Evolutionary conservation across 1,284 basidiomycete species (phyloP).

Genomic region (Apiotrichum brassicae): DNA sequence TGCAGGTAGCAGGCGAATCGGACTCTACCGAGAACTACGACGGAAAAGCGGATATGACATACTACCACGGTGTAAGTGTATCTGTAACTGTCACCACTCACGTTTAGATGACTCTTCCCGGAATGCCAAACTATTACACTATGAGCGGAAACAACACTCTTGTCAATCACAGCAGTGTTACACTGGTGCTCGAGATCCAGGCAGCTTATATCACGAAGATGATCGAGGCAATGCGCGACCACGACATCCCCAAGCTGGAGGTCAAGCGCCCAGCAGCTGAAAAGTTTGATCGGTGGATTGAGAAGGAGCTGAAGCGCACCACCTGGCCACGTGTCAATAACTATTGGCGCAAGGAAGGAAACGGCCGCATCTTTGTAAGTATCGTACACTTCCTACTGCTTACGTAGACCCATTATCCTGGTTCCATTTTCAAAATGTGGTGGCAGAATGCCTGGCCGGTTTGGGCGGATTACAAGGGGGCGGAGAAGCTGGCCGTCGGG

Average conservation of each 20-base stretch:
- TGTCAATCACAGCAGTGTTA: conserved; percentile 18
- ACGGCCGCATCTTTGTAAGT: conserved; percentile 15
- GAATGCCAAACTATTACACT: conserved; percentile 29
- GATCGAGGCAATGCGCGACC: conserved; percentile 14
- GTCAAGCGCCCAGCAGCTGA: conserved; percentile 13
- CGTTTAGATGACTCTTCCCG: conserved; percentile 11
- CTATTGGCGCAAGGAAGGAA: conserved; percentile 19
- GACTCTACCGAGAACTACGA: conserved; percentile 16
- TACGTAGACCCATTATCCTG: conserved; percentile 18
- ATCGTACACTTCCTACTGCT: neutral
- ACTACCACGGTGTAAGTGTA: conserved; percentile 12
- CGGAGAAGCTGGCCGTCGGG: conserved; percentile 9
- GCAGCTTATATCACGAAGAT: conserved; percentile 14
- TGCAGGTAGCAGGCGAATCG: conserved; percentile 11
- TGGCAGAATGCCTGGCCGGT: conserved; percentile 13
- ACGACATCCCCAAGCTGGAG: conserved; percentile 13
- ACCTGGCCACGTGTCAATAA: conserved; percentile 15
- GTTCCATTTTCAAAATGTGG: conserved; percentile 11
- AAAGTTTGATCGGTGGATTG: conserved; percentile 15
- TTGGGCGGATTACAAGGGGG: conserved; percentile 17
- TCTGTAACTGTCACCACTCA: no score
- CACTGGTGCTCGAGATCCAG: conserved; percentile 15
- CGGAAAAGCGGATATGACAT: conserved; percentile 3
- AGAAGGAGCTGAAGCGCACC: conserved; percentile 10
- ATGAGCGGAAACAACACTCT: conserved; percentile 31